These are phyloP conservation scores for Pholiota microspora DNA, from an alignment of 768 basidiomycete genomes.

Conservation along the genomic window DNA sequence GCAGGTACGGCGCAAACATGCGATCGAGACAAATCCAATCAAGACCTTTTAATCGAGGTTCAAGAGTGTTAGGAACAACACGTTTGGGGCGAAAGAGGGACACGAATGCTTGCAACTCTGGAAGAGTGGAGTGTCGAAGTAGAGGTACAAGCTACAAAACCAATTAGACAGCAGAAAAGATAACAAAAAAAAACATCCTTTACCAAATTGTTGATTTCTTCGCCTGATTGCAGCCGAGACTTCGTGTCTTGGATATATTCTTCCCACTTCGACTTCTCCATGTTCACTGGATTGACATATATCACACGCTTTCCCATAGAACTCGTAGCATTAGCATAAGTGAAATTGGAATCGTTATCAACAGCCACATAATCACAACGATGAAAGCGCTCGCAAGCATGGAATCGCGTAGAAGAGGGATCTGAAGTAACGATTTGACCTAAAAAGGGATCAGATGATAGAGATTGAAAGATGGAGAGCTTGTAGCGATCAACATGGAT, in stretches of 20 bases:
- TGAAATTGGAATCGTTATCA: constrained; percentile 28
- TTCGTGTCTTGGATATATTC: constrained; percentile 40
- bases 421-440: constrained; percentile 60
- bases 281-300: constrained; percentile 83
- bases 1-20: constrained; percentile 64
- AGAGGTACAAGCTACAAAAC: constrained; percentile 70
- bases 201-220: constrained; percentile 65
- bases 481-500: constrained; percentile 95
- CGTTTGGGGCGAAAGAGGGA: constrained; percentile 74
- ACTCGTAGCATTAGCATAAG: constrained; percentile 36
- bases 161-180: not conserved
- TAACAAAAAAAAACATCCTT: constrained; percentile 14
- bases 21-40: constrained; percentile 75
- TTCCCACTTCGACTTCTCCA: constrained; percentile 52
- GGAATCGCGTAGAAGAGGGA: constrained; percentile 69
- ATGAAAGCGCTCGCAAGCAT: constrained; percentile 87
- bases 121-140: constrained; percentile 83
- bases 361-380: constrained; percentile 66
- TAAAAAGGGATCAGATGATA: constrained; percentile 63
- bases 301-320: constrained; percentile 59
- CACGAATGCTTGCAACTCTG: constrained; percentile 82
- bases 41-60: constrained; percentile 46
- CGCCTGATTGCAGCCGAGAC: constrained; percentile 35
- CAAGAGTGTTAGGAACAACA: constrained; percentile 78
- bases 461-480: constrained; percentile 54